Conservation (phyloP, 2,329 filamentous ascomycete species). For the Acarospora socialis region DNA sequence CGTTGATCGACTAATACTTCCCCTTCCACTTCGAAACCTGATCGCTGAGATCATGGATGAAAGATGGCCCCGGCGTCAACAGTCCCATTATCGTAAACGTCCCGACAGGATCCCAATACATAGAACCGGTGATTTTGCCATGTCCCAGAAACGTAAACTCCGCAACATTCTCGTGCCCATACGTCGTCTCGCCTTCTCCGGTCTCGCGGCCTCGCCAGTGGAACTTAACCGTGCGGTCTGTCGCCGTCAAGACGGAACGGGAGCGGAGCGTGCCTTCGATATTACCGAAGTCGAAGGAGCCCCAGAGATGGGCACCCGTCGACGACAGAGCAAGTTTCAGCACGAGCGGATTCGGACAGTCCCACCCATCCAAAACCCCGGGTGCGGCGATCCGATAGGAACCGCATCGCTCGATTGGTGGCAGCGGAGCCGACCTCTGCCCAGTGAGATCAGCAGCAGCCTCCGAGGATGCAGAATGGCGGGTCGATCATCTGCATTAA, state of each 20-base stretch:
- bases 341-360: background rate
- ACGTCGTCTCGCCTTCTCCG: conserved; percentile 13
- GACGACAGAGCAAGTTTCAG: background rate
- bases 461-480: no score
- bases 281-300: conserved; percentile 13
- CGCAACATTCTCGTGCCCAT: conserved; percentile 8
- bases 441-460: no score
- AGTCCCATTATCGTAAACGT: no score
- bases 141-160: conserved; percentile 11
- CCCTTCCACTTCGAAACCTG: no score
- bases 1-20: no score
- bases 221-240: conserved; percentile 7
- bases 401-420: background rate
- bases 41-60: no score
- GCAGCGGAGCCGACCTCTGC: no score
- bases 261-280: conserved; percentile 11
- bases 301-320: conserved; percentile 15
- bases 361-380: background rate
- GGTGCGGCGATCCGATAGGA: background rate
- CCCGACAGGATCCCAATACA: conserved; percentile 9
- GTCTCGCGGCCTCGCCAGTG: conserved; percentile 12
- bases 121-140: conserved; percentile 9
- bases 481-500: no score
- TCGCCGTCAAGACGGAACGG: conserved; percentile 3
- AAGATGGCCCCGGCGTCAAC: no score